Percentiles rank a stretch among this genome's conserved stretches.
phyloP scores from a whole-genome alignment of 345 rosid genomes.

The Pseudoturritis turrita region DNA sequence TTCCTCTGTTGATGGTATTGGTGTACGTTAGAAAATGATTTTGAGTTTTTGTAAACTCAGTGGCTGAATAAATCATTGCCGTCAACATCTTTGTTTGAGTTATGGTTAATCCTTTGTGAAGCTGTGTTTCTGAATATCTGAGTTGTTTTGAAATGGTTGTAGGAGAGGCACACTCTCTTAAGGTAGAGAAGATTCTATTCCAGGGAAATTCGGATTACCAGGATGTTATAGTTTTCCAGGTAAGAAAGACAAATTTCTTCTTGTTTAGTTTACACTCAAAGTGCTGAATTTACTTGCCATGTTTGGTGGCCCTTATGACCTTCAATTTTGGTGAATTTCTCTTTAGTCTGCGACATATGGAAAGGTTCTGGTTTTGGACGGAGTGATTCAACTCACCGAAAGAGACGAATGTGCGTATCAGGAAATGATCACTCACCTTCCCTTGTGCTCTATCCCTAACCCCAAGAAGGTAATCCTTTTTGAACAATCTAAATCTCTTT shows the following conservation, averaged over 20 bases:
- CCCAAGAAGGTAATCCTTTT: slow-evolving; percentile 66
- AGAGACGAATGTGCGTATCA: slow-evolving; percentile 98
- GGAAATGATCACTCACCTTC: slow-evolving; percentile 98
- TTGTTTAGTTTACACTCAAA: neutral
- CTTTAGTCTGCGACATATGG: slow-evolving; percentile 89
- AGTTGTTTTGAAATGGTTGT: slow-evolving; percentile 15
- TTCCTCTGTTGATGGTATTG: neutral
- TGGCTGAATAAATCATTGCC: too few species aligned
- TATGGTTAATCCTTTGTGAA: too few species aligned
- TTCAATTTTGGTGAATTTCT: neutral
- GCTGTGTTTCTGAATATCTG: neutral
- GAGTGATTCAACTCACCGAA: slow-evolving; percentile 93
- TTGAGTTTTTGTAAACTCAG: too few species aligned
- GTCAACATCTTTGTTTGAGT: too few species aligned
- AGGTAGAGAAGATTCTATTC: slow-evolving; percentile 75
- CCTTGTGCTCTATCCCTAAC: slow-evolving; percentile 80
- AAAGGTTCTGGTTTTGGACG: slow-evolving; percentile 91
- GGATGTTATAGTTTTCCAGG: slow-evolving; percentile 89
- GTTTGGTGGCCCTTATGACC: too few species aligned
- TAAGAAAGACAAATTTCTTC: slow-evolving; percentile 9
- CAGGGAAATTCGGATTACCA: slow-evolving; percentile 91
- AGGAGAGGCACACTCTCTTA: slow-evolving; percentile 97
- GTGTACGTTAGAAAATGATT: too few species aligned
- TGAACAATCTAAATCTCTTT: neutral
- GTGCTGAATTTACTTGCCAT: too few species aligned